Evolutionary conservation across 2,329 filamentous ascomycete genomes (phyloP), one percentile per base, ranked within the genome.

Genomic region (Apiospora aurea): DNA sequence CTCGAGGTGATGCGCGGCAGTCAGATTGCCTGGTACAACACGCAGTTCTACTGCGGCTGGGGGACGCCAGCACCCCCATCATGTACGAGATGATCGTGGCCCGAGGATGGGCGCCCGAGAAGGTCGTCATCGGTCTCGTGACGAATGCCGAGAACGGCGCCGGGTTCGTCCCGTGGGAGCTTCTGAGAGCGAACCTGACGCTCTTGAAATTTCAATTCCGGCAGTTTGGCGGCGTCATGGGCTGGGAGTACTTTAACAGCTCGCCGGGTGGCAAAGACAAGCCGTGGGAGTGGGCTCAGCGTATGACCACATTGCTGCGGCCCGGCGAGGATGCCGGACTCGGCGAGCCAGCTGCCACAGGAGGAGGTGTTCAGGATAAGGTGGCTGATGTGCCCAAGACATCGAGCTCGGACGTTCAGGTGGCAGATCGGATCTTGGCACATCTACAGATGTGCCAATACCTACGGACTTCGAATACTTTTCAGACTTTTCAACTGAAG

Each of bases 21-120:
- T 21, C 87, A 92, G 73, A 92, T 96, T 29, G 87, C 87, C 1
- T 96, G 93, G 92, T 96, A 96, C 79, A 95, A 96, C 77, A 86
- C 92, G 16, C 94, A 96, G 77, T 95, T 96, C 80, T 96, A 96
- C 83, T 94, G 93, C 77, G 93, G 93, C 0, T 96, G 94, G 93
- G 92, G 93, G 90, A 90, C 68, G 89, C 91, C 0, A 83, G 86
- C 41, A 87, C 84, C 70, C 82, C 85, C 11, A 75, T 80, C 73
- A 84, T 86, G 81, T 87, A 87, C 75, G 81, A 85, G 75, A 81
- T 83, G 78, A 81, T 85, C 66, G 72, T 85, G 51, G 81, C 83
- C 13, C 83, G 84, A 11, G 93, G 93, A 11, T 96, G 92, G 91
- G 84, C 85, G 13, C 85, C 92, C 0, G 84, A 89, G 61, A 93